Evolutionary conservation across 805 yeast species (phyloP).

Genomic region (Saturnispora halmiae): DNA sequence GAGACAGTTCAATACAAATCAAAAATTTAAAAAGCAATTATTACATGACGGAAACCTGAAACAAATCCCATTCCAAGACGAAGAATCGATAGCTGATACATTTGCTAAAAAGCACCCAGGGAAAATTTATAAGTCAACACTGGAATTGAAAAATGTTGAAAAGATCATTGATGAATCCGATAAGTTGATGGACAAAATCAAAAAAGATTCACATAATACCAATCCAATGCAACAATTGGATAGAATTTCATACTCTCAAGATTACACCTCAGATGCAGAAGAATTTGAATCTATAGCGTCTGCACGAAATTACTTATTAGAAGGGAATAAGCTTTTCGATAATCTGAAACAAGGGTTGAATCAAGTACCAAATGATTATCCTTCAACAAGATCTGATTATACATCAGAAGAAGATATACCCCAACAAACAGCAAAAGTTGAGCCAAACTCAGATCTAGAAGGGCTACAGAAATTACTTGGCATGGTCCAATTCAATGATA

Average conservation of each 20-base stretch:
- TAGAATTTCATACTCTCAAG: conserved; percentile 18
- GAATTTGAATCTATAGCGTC: conserved; percentile 19
- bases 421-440: neutral
- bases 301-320: conserved; percentile 18
- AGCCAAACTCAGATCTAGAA: neutral
- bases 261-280: conserved; percentile 25
- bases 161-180: neutral
- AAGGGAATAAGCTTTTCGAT: conserved; percentile 22
- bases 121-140: conserved; percentile 10
- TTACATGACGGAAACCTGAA: conserved; percentile 16
- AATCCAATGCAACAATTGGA: neutral
- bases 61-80: conserved; percentile 15
- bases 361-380: conserved; percentile 10
- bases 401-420: conserved; percentile 17
- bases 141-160: conserved; percentile 15
- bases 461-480: conserved; percentile 5
- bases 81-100: conserved; percentile 22
- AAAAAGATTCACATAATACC: conserved; percentile 4
- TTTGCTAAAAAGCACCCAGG: conserved; percentile 23
- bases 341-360: conserved; percentile 19
- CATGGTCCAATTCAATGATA: conserved; percentile 6
- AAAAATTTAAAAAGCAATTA: conserved; percentile 17
- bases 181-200: conserved; percentile 5
- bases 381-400: conserved; percentile 19
- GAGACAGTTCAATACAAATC: conserved; percentile 21